Conservation (phyloP, 108 stramenopile species). For the Nitzschia sp. region DNA sequence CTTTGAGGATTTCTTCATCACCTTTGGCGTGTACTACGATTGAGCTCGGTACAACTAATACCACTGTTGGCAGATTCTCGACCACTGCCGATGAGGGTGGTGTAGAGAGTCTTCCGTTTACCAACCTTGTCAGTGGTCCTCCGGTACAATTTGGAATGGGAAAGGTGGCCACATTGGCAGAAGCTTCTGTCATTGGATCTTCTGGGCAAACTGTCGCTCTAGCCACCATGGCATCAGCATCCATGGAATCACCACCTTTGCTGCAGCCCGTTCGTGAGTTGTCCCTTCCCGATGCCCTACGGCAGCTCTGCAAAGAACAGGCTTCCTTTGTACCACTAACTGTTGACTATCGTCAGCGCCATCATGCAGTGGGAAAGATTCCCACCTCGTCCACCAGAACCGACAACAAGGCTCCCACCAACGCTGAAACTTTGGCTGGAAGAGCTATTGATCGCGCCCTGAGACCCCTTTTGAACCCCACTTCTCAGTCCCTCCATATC, state of each 20-base stretch:
- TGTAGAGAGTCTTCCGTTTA: background rate
- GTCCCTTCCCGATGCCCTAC: background rate
- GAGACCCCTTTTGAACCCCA: slow-evolving; percentile 45
- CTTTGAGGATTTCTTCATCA: too few species aligned
- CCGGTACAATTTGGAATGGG: slow-evolving; percentile 27
- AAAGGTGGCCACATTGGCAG: slow-evolving; percentile 31
- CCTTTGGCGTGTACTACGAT: too few species aligned
- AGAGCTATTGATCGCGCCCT: slow-evolving; percentile 67
- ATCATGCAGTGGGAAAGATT: slow-evolving; percentile 67
- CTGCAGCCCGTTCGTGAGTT: too few species aligned
- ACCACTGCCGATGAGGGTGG: too few species aligned
- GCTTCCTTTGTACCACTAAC: slow-evolving; percentile 43
- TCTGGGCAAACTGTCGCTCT: slow-evolving; percentile 36
- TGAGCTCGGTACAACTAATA: too few species aligned
- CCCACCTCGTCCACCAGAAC: slow-evolving; percentile 44
- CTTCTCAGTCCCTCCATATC: slow-evolving; percentile 41
- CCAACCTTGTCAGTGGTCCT: slow-evolving; percentile 18
- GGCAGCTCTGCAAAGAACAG: slow-evolving; percentile 5
- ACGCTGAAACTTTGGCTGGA: slow-evolving; percentile 56
- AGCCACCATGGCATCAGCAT: slow-evolving; percentile 23
- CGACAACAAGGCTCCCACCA: slow-evolving; percentile 50
- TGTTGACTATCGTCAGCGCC: slow-evolving; percentile 64
- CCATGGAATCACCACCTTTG: background rate
- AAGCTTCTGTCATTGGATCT: slow-evolving; percentile 38
- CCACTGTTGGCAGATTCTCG: too few species aligned